These are phyloP conservation scores for Pouteria glomerata DNA, from an alignment of 148 eudicot genomes.

Conservation along the genomic window DNA sequence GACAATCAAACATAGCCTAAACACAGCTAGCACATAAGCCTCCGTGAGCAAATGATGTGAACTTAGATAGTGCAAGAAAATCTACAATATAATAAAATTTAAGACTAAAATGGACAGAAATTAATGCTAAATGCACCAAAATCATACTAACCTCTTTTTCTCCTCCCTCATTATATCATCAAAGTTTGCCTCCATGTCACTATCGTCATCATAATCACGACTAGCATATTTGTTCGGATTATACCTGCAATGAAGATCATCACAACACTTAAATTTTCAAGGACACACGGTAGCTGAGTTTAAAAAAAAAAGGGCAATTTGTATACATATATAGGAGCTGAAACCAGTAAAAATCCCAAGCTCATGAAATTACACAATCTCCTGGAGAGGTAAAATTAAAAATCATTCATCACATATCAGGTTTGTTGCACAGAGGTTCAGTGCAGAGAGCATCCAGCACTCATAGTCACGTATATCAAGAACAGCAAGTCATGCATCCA, in stretches of 20 bases:
- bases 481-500: too few relatives aligned
- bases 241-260: constrained; percentile 35
- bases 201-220: constrained; percentile 36
- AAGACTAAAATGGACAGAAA: neutral
- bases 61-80: neutral
- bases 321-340: neutral
- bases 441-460: neutral
- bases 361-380: neutral
- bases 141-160: constrained; percentile 53
- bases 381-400: neutral
- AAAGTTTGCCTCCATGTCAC: constrained; percentile 70
- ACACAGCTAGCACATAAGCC: neutral
- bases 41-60: neutral
- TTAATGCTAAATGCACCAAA: neutral
- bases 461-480: too few relatives aligned
- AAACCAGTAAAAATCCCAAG: neutral
- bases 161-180: constrained; percentile 57
- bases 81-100: too few relatives aligned
- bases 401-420: neutral
- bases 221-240: constrained; percentile 35
- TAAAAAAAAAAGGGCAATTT: neutral
- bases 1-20: too few relatives aligned
- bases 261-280: neutral
- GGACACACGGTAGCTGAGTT: neutral
- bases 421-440: neutral